phyloP scores from a whole-genome alignment of 345 rosid genomes.

The Mercurialis annua region DNA sequence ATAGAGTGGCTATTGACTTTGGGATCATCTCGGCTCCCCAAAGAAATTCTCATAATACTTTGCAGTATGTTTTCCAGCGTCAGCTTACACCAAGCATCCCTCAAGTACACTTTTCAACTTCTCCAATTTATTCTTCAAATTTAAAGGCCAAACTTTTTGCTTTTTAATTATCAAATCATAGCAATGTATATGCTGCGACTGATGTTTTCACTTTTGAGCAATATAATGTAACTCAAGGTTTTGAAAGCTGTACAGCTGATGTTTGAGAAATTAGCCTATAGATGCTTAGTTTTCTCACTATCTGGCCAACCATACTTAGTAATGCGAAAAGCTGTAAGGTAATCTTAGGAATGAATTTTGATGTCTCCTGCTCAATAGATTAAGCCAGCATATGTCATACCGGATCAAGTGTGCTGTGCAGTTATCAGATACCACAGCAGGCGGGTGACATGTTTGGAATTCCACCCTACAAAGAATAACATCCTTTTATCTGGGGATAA shows the following conservation, averaged over 20 bases:
- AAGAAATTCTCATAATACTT: slow-evolving; percentile 47
- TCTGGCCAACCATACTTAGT: no score
- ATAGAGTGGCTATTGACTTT: slow-evolving; percentile 59
- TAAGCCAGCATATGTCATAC: slow-evolving; percentile 70
- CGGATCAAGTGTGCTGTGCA: slow-evolving; percentile 81
- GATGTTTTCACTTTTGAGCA: background rate
- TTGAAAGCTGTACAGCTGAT: background rate
- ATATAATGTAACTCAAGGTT: background rate
- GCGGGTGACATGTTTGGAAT: slow-evolving; percentile 89
- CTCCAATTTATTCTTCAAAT: background rate
- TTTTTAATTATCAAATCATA: background rate
- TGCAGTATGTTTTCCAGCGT: slow-evolving; percentile 73
- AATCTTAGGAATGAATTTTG: slow-evolving; percentile 5
- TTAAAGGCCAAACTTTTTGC: background rate
- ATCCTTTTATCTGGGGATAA: slow-evolving; percentile 93
- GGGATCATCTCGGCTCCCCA: slow-evolving; percentile 60
- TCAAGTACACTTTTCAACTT: slow-evolving; percentile 31
- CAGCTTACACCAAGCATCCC: slow-evolving; percentile 58
- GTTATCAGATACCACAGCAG: slow-evolving; percentile 93
- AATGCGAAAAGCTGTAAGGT: background rate
- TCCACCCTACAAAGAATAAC: slow-evolving; percentile 82
- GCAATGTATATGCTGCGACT: background rate
- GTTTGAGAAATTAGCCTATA: background rate
- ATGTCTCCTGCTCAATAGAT: slow-evolving; percentile 37
- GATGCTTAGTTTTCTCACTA: background rate